These are phyloP conservation scores for Fraxinus angustifolia DNA, from an alignment of 305 asterid genomes.

Conservation along the genomic window DNA sequence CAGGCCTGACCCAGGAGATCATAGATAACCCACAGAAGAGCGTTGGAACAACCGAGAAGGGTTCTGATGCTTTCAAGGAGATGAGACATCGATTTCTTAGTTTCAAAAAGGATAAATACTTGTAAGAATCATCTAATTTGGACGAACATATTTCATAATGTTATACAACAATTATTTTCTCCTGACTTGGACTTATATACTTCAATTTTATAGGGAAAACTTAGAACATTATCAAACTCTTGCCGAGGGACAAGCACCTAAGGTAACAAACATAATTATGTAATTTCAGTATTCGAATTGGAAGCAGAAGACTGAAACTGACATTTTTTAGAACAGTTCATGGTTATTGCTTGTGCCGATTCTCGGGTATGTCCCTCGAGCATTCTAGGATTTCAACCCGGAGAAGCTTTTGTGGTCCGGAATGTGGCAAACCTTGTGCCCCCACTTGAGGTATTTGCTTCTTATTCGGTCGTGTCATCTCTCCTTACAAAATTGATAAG, in stretches of 20 bases:
- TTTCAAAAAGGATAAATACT: conserved; percentile 71
- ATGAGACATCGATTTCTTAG: conserved; percentile 69
- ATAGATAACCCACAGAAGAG: conserved; percentile 35
- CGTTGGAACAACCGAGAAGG: conserved; percentile 29
- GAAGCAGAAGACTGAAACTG: conserved; percentile 19
- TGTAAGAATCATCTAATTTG: conserved; percentile 44
- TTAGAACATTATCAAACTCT: conserved; percentile 61
- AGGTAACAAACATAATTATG: conserved; percentile 43
- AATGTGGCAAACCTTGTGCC: conserved; percentile 95
- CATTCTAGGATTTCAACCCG: conserved; percentile 90
- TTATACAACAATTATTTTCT: conserved; percentile 3
- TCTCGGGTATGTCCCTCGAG: conserved; percentile 92
- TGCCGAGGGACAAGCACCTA: conserved; percentile 71
- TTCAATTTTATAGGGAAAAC: conserved; percentile 51
- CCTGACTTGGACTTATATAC: conserved; percentile 8
- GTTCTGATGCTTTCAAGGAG: conserved; percentile 51
- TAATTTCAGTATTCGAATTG: not conserved
- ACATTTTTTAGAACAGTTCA: conserved; percentile 62
- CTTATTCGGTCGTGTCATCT: not conserved
- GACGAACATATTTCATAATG: not conserved
- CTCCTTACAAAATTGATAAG: not conserved
- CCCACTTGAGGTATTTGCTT: conserved; percentile 54
- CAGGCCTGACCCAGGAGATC: conserved; percentile 42
- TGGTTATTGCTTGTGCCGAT: conserved; percentile 98
- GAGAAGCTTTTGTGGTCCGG: conserved; percentile 87